Evolutionary conservation across 441 rosid genomes (phyloP).

Genomic region (Raphanus hybrid): DNA sequence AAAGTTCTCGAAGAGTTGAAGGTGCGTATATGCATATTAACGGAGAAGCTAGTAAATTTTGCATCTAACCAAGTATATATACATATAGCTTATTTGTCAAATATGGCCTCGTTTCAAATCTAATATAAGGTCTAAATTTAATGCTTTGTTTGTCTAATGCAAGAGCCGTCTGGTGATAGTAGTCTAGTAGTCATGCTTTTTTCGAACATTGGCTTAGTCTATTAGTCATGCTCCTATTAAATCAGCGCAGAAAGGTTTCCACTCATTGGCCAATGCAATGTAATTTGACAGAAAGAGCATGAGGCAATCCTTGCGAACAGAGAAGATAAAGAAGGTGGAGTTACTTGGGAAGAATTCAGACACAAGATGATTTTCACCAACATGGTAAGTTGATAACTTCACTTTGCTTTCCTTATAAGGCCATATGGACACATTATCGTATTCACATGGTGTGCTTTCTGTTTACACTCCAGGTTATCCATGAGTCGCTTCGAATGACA

Average conservation of each 20-base stretch:
- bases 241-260: background rate
- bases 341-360: constrained; percentile 36
- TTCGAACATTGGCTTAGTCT: background rate
- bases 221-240: background rate
- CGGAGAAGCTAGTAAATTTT: background rate
- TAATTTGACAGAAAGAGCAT: constrained; percentile 27
- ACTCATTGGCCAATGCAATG: background rate
- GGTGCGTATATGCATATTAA: constrained; percentile 3
- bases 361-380: constrained; percentile 27
- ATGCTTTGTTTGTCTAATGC: background rate
- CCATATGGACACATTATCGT: background rate
- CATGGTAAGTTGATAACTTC: constrained; percentile 21
- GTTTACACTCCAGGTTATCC: constrained; percentile 18
- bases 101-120: background rate
- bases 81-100: too few species aligned
- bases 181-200: background rate
- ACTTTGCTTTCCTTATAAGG: background rate
- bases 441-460: too few species aligned
- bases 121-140: background rate
- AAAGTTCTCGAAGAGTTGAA: constrained; percentile 26
- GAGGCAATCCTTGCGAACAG: constrained; percentile 17
- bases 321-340: constrained; percentile 10
- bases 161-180: background rate
- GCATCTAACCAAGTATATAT: background rate
- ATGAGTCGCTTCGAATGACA: constrained; percentile 31